These are phyloP conservation scores for Solanum etuberosum DNA, from an alignment of 257 asterid genomes.

Conservation along the genomic window DNA sequence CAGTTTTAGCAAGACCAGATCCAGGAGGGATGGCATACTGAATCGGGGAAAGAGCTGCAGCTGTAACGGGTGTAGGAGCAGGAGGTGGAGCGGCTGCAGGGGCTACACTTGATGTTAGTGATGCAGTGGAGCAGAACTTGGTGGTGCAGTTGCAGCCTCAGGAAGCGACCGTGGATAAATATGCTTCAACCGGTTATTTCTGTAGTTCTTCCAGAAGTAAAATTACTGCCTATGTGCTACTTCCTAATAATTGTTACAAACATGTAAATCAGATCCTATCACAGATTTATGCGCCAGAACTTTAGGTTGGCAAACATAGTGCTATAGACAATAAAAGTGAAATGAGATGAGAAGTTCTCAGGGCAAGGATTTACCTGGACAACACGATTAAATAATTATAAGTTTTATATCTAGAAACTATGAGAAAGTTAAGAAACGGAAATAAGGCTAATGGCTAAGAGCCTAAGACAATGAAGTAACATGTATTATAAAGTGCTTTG, in stretches of 20 bases:
- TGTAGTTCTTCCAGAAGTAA: conserved; percentile 83
- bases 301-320: background rate
- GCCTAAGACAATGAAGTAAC: background rate
- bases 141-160: conserved; percentile 35
- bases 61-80: conserved; percentile 28
- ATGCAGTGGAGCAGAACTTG: conserved; percentile 39
- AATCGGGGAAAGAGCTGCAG: conserved; percentile 52
- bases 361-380: background rate
- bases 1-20: conserved; percentile 45
- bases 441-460: background rate
- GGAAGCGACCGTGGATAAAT: conserved; percentile 83
- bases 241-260: conserved; percentile 38
- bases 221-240: conserved; percentile 95
- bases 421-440: background rate
- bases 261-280: conserved; percentile 5
- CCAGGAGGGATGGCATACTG: conserved; percentile 59
- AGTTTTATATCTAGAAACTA: background rate
- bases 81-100: conserved; percentile 20
- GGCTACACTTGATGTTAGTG: conserved; percentile 28
- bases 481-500: background rate
- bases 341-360: background rate
- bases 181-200: conserved; percentile 92
- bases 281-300: background rate
- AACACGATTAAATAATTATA: background rate
- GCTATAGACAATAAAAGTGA: background rate